Base-by-base conservation (phyloP, 352 stramenopile genomes). In the Pythium coloratum region DNA sequence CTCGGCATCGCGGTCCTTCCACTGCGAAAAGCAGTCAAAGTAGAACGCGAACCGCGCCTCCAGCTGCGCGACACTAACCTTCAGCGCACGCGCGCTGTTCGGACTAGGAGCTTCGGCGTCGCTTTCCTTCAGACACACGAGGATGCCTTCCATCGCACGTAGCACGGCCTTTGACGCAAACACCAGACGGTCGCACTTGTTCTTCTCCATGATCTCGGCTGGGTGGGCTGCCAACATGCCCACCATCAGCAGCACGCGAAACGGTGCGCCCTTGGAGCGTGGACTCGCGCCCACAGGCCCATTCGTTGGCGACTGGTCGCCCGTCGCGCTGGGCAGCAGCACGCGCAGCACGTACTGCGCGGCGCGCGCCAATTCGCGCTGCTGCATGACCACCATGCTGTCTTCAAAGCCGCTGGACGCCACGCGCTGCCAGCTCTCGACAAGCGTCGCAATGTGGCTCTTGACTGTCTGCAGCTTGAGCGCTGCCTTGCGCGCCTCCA, bases 171-270 rank as follows among this genome's bases (percentile, higher is more conserved):
- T 78, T 7, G 81, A 76, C 1, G 77, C 82, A 32, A 82, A 89
- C 10, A 71, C 69, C 50, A 91, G 62, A 1, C 74, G 64, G 16
- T 77, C 64, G 32, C 77, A 90, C 28, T 58, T 63, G 26, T 84
- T 68, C 18, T 68, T 55, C 4, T 78, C 81, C 82, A 93, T 89
- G 58, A 90, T 89, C 30, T 91, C 81, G 5, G 61, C 64, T 1
- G 85, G 81, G 42, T 91, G 82, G 28, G 74, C 81, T n/a, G 80
- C 71, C 42, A 93, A 73, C 81, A 91, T 90, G 0, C 85, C 85
- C 0, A 83, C 85, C 78, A 93, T 86, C 38, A 93, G 68, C 34
- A 93, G 66, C 24, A 93, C 80, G 2, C 82, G 82, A 59, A 85
- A 86, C 44, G 70, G 79, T 40, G 79, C 78, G 12, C 62, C 53